Evolutionary conservation across 805 yeast species (phyloP).

Genomic region (Saturnispora ahearnii): DNA sequence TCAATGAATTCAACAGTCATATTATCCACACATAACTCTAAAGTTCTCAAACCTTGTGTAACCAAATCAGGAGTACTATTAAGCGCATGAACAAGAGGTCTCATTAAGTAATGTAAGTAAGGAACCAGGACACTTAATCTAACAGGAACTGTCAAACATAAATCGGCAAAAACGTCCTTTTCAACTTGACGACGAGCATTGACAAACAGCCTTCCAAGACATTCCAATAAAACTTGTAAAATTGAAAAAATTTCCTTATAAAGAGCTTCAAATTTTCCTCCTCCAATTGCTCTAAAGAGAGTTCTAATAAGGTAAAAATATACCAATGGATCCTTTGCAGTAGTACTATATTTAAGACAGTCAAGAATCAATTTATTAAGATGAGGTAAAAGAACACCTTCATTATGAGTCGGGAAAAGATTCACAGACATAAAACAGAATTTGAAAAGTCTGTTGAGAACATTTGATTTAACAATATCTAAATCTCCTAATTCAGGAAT

Average conservation of each 20-base stretch:
- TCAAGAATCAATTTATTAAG: conserved; percentile 73
- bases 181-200: conserved; percentile 85
- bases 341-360: conserved; percentile 69
- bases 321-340: conserved; percentile 83
- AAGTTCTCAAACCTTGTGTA: conserved; percentile 87
- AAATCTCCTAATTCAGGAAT: conserved; percentile 73
- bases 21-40: conserved; percentile 93
- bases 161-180: conserved; percentile 87
- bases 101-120: conserved; percentile 76
- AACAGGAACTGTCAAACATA: conserved; percentile 94
- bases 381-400: conserved; percentile 80
- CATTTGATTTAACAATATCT: conserved; percentile 67
- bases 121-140: conserved; percentile 90
- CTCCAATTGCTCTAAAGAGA: conserved; percentile 88
- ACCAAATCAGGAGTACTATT: conserved; percentile 87
- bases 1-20: conserved; percentile 94
- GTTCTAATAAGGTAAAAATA: conserved; percentile 85
- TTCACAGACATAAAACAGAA: conserved; percentile 94
- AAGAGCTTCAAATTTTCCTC: conserved; percentile 88
- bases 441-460: conserved; percentile 79
- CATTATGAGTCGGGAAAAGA: conserved; percentile 80
- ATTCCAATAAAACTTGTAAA: conserved; percentile 75
- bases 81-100: conserved; percentile 84
- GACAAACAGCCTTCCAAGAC: conserved; percentile 71
- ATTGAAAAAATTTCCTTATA: conserved; percentile 92